A percentile compares a stretch with the other conserved stretches of the same genome.
phyloP scores from a whole-genome alignment of 2,329 filamentous ascomycete species.

The Epichloe elymi region DNA sequence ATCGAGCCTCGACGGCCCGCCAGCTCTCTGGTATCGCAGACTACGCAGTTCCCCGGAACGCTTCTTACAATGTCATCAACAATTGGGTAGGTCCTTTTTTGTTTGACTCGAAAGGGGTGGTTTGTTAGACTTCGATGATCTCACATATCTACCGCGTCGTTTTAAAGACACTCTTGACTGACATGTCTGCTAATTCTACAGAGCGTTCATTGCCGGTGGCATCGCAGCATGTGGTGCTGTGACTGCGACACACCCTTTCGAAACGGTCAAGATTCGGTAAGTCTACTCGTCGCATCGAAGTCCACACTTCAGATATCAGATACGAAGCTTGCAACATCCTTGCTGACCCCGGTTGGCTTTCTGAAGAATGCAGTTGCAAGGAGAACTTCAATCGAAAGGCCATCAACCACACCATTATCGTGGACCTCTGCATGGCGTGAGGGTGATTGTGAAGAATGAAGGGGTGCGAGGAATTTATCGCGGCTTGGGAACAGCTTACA shows the following conservation, averaged over 20 bases:
- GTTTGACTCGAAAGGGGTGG: background rate
- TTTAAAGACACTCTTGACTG: constrained; percentile 1
- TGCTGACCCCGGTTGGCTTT: background rate
- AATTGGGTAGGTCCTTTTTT: constrained; percentile 21
- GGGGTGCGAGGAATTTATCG: constrained; percentile 75
- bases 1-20: constrained; percentile 1
- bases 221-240: constrained; percentile 95
- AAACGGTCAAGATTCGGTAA: constrained; percentile 96
- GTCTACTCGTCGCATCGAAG: constrained; percentile 13
- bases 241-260: constrained; percentile 93
- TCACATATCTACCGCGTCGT: background rate
- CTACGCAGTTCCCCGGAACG: background rate
- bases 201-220: constrained; percentile 89
- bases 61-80: constrained; percentile 18
- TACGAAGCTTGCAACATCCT: background rate
- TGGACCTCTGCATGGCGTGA: constrained; percentile 82
- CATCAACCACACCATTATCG: constrained; percentile 80
- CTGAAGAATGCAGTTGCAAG: constrained; percentile 79
- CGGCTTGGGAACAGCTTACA: constrained; percentile 81
- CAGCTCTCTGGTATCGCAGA: background rate
- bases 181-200: constrained; percentile 15
- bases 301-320: background rate
- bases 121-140: background rate
- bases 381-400: constrained; percentile 79
- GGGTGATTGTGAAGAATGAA: constrained; percentile 83